phyloP scores from a whole-genome alignment of 257 asterid genomes.

The Scutellaria minor region DNA sequence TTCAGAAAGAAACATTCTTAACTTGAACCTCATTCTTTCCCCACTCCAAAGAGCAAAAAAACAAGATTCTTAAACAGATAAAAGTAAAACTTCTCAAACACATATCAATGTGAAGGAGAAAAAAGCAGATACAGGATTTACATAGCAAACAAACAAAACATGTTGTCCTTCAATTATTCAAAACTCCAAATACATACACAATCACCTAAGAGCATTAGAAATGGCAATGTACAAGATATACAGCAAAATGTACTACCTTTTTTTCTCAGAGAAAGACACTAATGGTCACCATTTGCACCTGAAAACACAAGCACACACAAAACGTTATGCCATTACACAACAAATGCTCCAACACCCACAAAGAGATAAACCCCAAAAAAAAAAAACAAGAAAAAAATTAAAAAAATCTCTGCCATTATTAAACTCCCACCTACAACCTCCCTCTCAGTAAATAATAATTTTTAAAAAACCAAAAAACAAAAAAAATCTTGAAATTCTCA shows the following conservation, averaged over 20 bases:
- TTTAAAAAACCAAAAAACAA: background rate
- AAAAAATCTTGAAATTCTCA: conserved; percentile 41
- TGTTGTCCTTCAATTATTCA: conserved; percentile 15
- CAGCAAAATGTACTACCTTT: conserved; percentile 49
- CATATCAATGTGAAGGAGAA: background rate
- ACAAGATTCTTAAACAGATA: conserved; percentile 19
- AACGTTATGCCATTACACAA: conserved; percentile 17
- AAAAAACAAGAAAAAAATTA: conserved; percentile 1
- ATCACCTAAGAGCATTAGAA: background rate
- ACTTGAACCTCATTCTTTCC: conserved; percentile 15
- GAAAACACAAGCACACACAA: conserved; percentile 32
- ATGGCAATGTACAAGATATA: conserved; percentile 28
- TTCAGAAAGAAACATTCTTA: conserved; percentile 34
- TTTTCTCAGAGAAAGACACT: conserved; percentile 38
- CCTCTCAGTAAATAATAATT: conserved; percentile 6
- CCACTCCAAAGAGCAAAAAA: background rate
- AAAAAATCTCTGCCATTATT: conserved; percentile 22
- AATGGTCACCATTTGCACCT: conserved; percentile 49
- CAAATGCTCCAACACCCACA: conserved; percentile 2
- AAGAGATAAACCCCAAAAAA: conserved; percentile 20
- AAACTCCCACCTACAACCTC: conserved; percentile 30
- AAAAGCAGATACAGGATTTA: background rate
- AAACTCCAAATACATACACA: background rate
- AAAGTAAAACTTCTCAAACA: background rate
- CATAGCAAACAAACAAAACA: conserved; percentile 1